Evolutionary conservation across 2,329 filamentous ascomycete species (phyloP), one percentile per base, ranked within the genome.

Genomic region (Neofusicoccum sp.): DNA sequence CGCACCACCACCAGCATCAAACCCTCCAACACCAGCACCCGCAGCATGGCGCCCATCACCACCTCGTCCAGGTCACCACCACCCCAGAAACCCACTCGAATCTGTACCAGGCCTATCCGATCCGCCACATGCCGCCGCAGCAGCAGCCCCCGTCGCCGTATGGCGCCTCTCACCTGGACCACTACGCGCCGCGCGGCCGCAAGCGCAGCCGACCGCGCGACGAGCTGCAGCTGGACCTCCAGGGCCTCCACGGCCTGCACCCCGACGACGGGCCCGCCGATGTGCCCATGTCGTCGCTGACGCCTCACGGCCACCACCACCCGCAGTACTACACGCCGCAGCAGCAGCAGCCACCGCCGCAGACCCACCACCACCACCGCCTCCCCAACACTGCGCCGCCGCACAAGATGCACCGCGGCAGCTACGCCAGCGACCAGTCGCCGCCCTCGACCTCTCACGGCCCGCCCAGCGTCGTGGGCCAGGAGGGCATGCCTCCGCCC

Each of bases 401-500:
- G 16, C 83, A 84, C 59, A 90, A 91, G 77, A 83, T 90, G 78
- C 83, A 87, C 79, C 82, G 75, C 9, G 74, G 87, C 68, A 81
- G 86, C 71, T 84, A 87, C 70, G 71, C 78, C 71, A 73, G 76
- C 62, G 67, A 67, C 31, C 68, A 71, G 65, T 76, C 72, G 49
- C 75, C 74, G 33, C 76, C 73, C 50, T 69, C 66, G 56, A 73
- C 71, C 77, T 52, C 59, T 11, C 86, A 78, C 80, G 84, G 90
- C 7, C 89, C 90, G 36, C 90, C 91, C n/a, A 95, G 89, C 71
- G 89, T 96, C 49, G 92, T 97, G 58, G 92, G 92, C 45, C 89
- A 93, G 73, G 88, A 85, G 47, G 93, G 93, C 56, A 97, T 97
- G 93, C 93, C 93, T 12, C 78, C 85, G 44, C 93, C 93, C 61